Evolutionary conservation across 208 protist genomes (phyloP).

Genomic region (Trypanosoma rangeli): DNA sequence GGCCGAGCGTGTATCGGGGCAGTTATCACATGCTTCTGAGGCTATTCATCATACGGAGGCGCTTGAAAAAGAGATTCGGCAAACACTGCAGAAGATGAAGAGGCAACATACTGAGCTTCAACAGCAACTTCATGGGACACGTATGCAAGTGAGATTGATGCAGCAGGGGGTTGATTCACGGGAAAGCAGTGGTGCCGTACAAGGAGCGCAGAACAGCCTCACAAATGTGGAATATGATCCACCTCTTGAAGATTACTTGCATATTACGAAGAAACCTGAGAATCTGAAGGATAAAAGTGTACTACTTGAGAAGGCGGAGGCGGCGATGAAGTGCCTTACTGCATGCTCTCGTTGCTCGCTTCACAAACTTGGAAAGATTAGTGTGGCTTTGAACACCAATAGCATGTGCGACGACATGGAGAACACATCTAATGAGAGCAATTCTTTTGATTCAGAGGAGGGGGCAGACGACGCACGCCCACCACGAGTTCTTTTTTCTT

Average conservation of each 20-base stretch:
- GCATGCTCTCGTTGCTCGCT: conserved; percentile 18
- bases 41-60: conserved; percentile 8
- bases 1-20: conserved; percentile 24
- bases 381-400: conserved; percentile 12
- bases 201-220: neutral
- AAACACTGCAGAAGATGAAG: conserved; percentile 3
- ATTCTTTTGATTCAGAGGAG: conserved; percentile 23
- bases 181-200: neutral
- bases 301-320: conserved; percentile 18
- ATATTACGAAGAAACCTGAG: conserved; percentile 2
- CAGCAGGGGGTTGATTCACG: conserved; percentile 9
- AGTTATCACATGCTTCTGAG: conserved; percentile 11
- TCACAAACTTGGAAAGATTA: conserved; percentile 23
- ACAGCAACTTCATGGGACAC: conserved; percentile 4
- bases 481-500: conserved; percentile 8
- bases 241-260: conserved; percentile 3
- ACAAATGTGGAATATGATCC: conserved; percentile 2
- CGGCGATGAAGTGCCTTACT: conserved; percentile 17
- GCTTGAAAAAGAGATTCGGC: conserved; percentile 3
- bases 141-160: conserved; percentile 5
- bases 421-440: conserved; percentile 1
- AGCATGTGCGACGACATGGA: neutral
- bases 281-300: neutral
- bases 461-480: neutral
- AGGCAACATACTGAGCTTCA: conserved; percentile 13